Base-by-base conservation (phyloP, 176 grass and related monocot genomes). In the Rhynchospora pubera region DNA sequence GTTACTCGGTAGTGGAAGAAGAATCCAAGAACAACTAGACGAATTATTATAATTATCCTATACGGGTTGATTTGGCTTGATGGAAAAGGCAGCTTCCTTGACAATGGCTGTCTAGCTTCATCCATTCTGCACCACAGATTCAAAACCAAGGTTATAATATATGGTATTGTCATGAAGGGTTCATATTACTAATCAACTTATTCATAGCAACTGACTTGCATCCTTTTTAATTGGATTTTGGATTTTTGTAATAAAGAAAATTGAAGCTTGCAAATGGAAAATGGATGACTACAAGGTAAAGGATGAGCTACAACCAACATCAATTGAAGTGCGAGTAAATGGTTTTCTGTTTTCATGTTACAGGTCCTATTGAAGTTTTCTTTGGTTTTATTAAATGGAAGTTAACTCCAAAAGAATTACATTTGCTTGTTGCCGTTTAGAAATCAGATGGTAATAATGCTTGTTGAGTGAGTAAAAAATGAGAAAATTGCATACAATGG, bases 1-100 rank as follows among this genome's bases (percentile, higher is more conserved):
- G 87, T 97, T 83, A 94, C 88, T 28, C 91, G 91, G 78, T 94
- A 97, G 78, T 97, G 94, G 79, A 93, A 97, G 87, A 97, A 97
- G 87, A 97, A 97, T 3, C 93, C 93, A 80, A 93, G 48, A 88
- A 97, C 93, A 34, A 97, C 93, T 53, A 97, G 69, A 12, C 93
- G 93, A 46, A 97, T 97, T 81, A 97, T 82, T 34, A 97, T 97
- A 87, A 97, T 91, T 89, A 97, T 97, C 56, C 93, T 88, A 55
- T 97, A 97, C 32, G 93, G 93, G 51, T 97, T 97, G 62, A 97
- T 97, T 70, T 84, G 83, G 78, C 93, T 97, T 57, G 93, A 97
- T 21, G 93, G n/a, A 67, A 97, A 85, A 12, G 93, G 93, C 42
- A 97, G 62, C 63, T 97, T 97, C 86, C 93, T 88, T 6, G 93